Base-by-base conservation (phyloP, 1,284 basidiomycete species). In the Naganishia albida region DNA sequence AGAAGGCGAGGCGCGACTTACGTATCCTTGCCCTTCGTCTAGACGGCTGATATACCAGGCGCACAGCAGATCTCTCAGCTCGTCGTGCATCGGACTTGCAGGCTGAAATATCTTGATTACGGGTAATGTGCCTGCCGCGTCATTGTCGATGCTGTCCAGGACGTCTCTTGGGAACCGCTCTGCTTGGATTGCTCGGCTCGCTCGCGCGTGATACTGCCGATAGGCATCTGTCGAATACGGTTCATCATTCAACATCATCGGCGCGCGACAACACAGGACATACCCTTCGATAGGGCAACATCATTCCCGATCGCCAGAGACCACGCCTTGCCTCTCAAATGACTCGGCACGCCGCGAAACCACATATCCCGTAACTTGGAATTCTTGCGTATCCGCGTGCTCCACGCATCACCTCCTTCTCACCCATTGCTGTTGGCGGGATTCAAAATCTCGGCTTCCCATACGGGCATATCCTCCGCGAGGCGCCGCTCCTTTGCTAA, bases 21-120 rank as follows among this genome's bases (percentile, higher is more conserved):
- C 86, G 75, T 95, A 96, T 53, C 88, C 87, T 42, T 91, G 79
- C 6, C 88, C 90, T 76, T 94, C 90, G 69, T 95, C 93, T 34
- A 88, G 88, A 40, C 93, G 85, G 43, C 92, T 85, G 30, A 96
- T 90, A 1, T 93, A 87, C 89, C 93, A 97, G 1, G 94, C 93
- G 70, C 86, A 87, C 15, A 97, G 79, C 79, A 98, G 83, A 66
- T 96, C 90, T 69, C 87, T 87, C 50, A 98, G 80, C 70, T 98
- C 95, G 42, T 86, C 82, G 72, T 93, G 89, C 74, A 99, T 79
- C 1, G 93, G 93, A 0, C 91, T 90, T 0, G 81, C 86, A 56
- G 86, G 83, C 68, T 88, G 85, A 75, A 97, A 98, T 40, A 99
- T 85, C 74, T 91, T 91, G n/a, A 97, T 80, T 1, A 85, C 83